Percentiles rank a stretch among this genome's conserved stretches.
These are phyloP conservation scores for Nepenthes alata DNA, from an alignment of 179 eudicot species.

Conservation along the genomic window DNA sequence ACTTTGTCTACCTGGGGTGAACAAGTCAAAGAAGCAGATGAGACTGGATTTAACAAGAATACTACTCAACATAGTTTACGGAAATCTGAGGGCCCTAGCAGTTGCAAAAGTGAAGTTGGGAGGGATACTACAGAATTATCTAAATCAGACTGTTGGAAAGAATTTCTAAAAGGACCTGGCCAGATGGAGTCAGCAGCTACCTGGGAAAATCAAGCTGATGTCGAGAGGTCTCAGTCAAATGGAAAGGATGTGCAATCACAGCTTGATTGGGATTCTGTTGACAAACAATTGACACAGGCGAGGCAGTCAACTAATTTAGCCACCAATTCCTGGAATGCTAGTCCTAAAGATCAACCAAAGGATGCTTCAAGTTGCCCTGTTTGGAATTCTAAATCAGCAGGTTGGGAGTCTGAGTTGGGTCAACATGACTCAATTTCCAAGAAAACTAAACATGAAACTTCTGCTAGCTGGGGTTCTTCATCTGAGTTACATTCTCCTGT, in stretches of 20 bases:
- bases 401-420: slow-evolving; percentile 1
- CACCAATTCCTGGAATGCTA: slow-evolving; percentile 6
- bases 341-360: neutral
- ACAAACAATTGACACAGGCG: neutral
- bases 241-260: too few relatives aligned
- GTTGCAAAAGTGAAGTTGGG: too few relatives aligned
- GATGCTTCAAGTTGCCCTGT: too few relatives aligned
- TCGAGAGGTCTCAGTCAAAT: too few relatives aligned
- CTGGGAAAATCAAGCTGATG: too few relatives aligned
- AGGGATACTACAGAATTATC: neutral
- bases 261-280: slow-evolving; percentile 6
- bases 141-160: slow-evolving; percentile 2
- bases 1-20: slow-evolving; percentile 22
- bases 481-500: slow-evolving; percentile 2
- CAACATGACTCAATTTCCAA: slow-evolving; percentile 1
- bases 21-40: slow-evolving; percentile 7
- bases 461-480: slow-evolving; percentile 8
- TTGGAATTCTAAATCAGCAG: neutral
- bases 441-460: neutral
- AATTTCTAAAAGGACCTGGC: too few relatives aligned
- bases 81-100: too few relatives aligned
- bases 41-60: neutral
- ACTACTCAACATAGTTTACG: too few relatives aligned
- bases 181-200: too few relatives aligned
- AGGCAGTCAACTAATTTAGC: neutral